Evolutionary conservation across 2,329 filamentous ascomycete species (phyloP).

Genomic region (Chalaropsis thielavioides): DNA sequence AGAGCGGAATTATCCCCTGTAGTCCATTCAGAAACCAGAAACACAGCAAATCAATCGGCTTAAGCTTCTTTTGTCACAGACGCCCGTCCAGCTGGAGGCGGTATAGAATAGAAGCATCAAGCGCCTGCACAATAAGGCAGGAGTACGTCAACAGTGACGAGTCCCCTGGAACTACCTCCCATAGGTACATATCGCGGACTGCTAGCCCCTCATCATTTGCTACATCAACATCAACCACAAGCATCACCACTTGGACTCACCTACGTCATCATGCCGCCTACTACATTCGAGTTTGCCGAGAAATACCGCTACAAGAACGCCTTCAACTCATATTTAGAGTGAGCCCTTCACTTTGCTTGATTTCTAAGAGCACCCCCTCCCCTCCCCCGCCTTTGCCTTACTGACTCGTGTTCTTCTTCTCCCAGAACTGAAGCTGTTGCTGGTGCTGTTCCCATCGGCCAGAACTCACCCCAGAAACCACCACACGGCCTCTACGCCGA

Average conservation of each 20-base stretch:
- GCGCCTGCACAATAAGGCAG: background rate
- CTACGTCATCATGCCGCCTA: constrained; percentile 32
- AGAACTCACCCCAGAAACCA: constrained; percentile 72
- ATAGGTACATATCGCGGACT: background rate
- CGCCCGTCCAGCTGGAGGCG: background rate
- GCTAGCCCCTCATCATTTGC: background rate
- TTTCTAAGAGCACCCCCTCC: background rate
- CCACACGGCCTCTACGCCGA: constrained; percentile 70
- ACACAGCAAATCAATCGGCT: background rate
- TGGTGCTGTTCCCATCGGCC: constrained; percentile 57
- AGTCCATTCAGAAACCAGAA: background rate
- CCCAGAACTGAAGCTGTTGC: constrained; percentile 59
- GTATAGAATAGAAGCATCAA: background rate
- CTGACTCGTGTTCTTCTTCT: background rate
- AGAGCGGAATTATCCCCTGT: background rate
- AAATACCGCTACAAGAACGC: constrained; percentile 66
- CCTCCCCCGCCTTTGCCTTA: background rate
- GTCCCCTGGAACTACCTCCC: background rate
- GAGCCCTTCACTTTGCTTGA: constrained; percentile 23
- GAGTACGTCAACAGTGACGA: background rate
- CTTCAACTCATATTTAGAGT: constrained; percentile 67
- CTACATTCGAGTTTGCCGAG: constrained; percentile 34
- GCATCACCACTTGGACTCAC: background rate
- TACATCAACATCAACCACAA: background rate
- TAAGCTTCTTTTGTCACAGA: background rate